Evolutionary conservation across 176 grass and related monocot species (phyloP).

Genomic region (Panicum miliaceum): DNA sequence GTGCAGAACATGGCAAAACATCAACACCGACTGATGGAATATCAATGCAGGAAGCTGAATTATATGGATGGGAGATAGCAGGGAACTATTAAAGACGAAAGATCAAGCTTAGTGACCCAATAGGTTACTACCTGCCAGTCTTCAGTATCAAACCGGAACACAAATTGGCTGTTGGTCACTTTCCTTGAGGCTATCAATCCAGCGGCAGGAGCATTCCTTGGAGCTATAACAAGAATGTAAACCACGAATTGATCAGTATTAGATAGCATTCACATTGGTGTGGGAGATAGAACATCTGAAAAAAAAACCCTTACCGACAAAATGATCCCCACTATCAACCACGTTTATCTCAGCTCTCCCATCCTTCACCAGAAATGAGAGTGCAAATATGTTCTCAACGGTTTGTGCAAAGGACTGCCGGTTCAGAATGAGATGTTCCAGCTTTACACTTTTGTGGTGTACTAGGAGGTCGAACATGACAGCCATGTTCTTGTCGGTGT

Average conservation of each 20-base stretch:
- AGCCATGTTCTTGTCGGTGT: constrained; percentile 40
- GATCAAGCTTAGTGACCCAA: neutral
- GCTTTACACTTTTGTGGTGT: constrained; percentile 28
- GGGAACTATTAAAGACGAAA: neutral
- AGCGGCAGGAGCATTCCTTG: constrained; percentile 57
- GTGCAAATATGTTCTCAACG: constrained; percentile 55
- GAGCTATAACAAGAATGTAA: constrained; percentile 32
- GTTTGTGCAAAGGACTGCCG: constrained; percentile 49
- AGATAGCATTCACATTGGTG: neutral
- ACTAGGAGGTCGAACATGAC: constrained; percentile 47
- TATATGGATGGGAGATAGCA: neutral
- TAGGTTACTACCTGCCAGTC: constrained; percentile 50
- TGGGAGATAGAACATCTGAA: neutral
- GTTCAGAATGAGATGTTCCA: constrained; percentile 51
- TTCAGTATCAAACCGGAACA: constrained; percentile 53
- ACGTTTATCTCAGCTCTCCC: constrained; percentile 45
- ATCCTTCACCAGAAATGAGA: constrained; percentile 60
- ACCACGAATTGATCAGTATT: neutral
- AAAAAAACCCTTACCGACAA: constrained; percentile 40
- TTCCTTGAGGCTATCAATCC: constrained; percentile 38
- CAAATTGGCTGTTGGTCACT: constrained; percentile 42
- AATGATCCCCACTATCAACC: constrained; percentile 33
- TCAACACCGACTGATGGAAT: neutral
- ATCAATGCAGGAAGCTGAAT: neutral
- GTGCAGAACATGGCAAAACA: constrained; percentile 5